phyloP scores from a whole-genome alignment of 164 flowering plant species.

The Piper longum region DNA sequence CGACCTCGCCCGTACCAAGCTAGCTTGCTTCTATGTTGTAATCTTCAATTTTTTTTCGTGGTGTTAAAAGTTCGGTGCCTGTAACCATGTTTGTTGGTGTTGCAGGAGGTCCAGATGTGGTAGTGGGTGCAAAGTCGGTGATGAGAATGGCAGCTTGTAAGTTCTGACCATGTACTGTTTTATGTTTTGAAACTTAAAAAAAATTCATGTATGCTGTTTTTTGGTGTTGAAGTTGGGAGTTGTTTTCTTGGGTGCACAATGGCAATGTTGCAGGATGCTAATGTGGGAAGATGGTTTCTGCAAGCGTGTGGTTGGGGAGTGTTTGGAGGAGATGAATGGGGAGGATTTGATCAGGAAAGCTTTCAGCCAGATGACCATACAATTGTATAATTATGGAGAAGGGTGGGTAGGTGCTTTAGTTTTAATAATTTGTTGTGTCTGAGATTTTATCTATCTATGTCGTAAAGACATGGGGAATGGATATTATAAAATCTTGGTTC shows the following conservation, averaged over 20 bases:
- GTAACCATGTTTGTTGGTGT: conserved; percentile 8
- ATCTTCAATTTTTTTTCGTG: neutral
- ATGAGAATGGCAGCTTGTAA: conserved; percentile 80
- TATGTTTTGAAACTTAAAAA: neutral
- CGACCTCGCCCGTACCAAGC: conserved; percentile 17
- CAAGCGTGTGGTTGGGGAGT: conserved; percentile 57
- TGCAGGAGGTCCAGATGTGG: conserved; percentile 90
- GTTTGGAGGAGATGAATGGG: conserved; percentile 67
- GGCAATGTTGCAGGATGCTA: conserved; percentile 54
- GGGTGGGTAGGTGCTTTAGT: conserved; percentile 88
- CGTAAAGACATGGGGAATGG: too few relatives aligned
- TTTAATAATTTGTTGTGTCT: conserved; percentile 2
- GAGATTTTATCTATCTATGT: neutral
- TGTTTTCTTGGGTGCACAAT: neutral
- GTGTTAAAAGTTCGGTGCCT: too few relatives aligned
- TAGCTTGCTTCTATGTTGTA: neutral
- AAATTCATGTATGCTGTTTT: too few relatives aligned
- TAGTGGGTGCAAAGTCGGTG: conserved; percentile 88
- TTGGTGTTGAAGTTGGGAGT: neutral
- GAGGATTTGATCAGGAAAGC: conserved; percentile 92
- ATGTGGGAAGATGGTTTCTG: conserved; percentile 99
- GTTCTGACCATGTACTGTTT: conserved; percentile 10
- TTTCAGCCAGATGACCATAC: conserved; percentile 99
- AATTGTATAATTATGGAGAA: conserved; percentile 99
- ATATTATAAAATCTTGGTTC: neutral